Conservation (phyloP, 345 rosid species). For the Hibiscus trionum region DNA sequence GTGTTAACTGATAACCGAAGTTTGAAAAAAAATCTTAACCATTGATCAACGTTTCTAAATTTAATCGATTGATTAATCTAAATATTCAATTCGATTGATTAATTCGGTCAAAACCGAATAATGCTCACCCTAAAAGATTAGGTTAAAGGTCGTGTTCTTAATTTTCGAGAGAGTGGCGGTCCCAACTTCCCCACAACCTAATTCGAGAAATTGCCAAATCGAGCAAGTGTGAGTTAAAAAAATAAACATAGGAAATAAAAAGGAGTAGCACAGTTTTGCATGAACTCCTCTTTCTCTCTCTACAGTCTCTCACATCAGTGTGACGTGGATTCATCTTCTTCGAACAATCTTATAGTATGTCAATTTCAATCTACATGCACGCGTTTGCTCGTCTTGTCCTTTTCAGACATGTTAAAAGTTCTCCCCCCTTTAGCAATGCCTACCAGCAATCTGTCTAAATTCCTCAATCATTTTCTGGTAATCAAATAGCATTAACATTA, state of each 20-base stretch:
- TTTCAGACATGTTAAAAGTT: constrained; percentile 8
- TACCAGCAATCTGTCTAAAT: neutral
- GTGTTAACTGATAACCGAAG: too few relatives aligned
- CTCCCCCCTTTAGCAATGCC: neutral
- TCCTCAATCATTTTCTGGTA: neutral
- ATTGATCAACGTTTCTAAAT: too few relatives aligned
- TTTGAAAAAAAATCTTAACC: too few relatives aligned
- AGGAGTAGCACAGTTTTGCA: neutral
- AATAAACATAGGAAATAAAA: neutral
- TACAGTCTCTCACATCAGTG: too few relatives aligned
- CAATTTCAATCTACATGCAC: constrained; percentile 8
- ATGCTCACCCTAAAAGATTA: too few relatives aligned
- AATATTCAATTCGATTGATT: too few relatives aligned
- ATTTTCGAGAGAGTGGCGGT: neutral
- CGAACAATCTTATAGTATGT: neutral
- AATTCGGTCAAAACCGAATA: too few relatives aligned
- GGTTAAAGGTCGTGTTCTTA: neutral
- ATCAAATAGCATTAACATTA: neutral
- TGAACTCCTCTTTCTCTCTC: neutral
- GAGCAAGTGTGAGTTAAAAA: neutral
- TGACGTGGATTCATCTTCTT: neutral
- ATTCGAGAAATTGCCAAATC: neutral
- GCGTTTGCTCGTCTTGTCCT: constrained; percentile 15
- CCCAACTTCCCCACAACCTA: neutral
- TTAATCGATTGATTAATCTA: too few relatives aligned